These are phyloP conservation scores for Carex kokanica DNA, from an alignment of 176 grass and related monocot genomes.

Conservation along the genomic window DNA sequence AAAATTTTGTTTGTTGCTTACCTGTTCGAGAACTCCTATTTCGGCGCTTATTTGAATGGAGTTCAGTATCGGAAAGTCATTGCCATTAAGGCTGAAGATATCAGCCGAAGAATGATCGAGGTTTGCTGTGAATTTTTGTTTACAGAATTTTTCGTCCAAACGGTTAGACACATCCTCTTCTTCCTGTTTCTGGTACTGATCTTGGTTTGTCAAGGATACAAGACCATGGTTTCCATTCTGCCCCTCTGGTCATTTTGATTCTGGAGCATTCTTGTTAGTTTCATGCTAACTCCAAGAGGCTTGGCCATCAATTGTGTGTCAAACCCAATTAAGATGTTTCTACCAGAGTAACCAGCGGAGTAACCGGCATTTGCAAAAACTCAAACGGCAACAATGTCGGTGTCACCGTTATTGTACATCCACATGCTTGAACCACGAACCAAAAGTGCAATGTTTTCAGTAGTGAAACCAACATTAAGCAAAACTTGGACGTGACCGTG, in stretches of 20 bases:
- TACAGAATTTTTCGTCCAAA: background rate
- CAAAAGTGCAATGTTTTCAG: too few relatives aligned
- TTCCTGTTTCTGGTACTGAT: background rate
- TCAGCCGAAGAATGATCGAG: constrained; percentile 14
- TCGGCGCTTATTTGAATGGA: constrained; percentile 37
- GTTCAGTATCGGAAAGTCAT: constrained; percentile 27
- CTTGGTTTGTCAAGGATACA: background rate
- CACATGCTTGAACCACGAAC: too few relatives aligned
- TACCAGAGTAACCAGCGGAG: too few relatives aligned
- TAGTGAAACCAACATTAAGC: too few relatives aligned
- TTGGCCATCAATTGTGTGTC: too few relatives aligned
- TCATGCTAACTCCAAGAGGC: constrained; percentile 29
- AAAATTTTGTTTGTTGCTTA: background rate
- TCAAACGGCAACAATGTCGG: too few relatives aligned
- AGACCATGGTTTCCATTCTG: constrained; percentile 7
- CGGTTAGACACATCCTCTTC: constrained; percentile 10
- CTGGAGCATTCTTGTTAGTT: constrained; percentile 29
- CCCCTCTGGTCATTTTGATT: constrained; percentile 29
- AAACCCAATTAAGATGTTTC: too few relatives aligned
- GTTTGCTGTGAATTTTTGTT: too few relatives aligned
- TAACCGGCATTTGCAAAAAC: too few relatives aligned
- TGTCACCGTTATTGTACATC: too few relatives aligned
- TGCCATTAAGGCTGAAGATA: background rate
- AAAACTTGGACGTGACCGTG: too few relatives aligned
- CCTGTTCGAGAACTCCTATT: constrained; percentile 33